A percentile compares a stretch with the other conserved stretches of the same genome.
Conservation (phyloP, 495 filamentous ascomycete species). For the Aspergillus ostianus region DNA sequence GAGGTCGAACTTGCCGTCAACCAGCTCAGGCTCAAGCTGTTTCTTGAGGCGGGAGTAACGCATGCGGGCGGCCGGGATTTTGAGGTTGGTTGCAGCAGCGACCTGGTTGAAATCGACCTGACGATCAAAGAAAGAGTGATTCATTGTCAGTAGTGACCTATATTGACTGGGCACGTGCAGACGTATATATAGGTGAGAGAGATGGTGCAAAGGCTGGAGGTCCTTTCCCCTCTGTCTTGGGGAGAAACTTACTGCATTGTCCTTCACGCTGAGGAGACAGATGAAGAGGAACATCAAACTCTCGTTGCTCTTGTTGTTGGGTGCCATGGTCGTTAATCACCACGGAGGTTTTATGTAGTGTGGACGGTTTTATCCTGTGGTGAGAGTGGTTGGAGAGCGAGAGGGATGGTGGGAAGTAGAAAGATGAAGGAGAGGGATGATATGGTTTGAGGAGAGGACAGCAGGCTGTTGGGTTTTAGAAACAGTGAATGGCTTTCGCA, state of each 20-base stretch:
- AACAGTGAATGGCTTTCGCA: too few species aligned
- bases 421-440: neutral
- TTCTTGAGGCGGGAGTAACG: slow-evolving; percentile 34
- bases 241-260: slow-evolving; percentile 26
- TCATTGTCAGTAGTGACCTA: neutral
- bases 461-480: too few species aligned
- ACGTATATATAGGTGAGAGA: neutral
- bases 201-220: neutral
- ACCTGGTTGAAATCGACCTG: slow-evolving; percentile 41
- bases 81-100: slow-evolving; percentile 28
- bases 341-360: neutral
- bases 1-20: slow-evolving; percentile 14
- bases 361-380: neutral
- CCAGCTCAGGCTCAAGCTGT: slow-evolving; percentile 25
- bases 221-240: neutral
- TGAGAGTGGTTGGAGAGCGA: neutral
- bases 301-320: slow-evolving; percentile 30
- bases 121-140: neutral
- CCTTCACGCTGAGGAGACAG: slow-evolving; percentile 34
- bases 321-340: slow-evolving; percentile 8
- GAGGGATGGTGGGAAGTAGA: neutral
- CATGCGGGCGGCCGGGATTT: slow-evolving; percentile 37
- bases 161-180: neutral
- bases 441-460: too few species aligned
- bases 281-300: slow-evolving; percentile 39